These are phyloP conservation scores for Exophiala lecanii-corni DNA, from an alignment of 2,329 filamentous ascomycete species.

Conservation along the genomic window DNA sequence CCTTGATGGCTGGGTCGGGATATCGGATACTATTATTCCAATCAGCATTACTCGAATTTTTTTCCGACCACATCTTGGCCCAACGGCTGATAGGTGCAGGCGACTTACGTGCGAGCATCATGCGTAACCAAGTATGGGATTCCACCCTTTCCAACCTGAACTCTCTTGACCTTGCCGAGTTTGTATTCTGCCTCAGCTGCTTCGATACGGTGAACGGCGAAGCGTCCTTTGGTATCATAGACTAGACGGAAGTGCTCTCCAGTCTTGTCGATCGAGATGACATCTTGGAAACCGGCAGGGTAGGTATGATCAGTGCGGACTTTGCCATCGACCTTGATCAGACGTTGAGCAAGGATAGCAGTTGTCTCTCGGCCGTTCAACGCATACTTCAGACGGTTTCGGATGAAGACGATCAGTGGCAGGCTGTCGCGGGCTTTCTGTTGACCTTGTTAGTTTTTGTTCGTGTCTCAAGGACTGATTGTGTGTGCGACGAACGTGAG, in stretches of 20 bases:
- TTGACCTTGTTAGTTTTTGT: slow-evolving; percentile 55
- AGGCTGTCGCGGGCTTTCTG: slow-evolving; percentile 95
- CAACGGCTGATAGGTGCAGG: slow-evolving; percentile 99
- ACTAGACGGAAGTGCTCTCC: slow-evolving; percentile 99
- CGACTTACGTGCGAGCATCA: slow-evolving; percentile 99
- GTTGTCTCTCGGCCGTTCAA: slow-evolving; percentile 98
- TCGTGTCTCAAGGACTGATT: neutral
- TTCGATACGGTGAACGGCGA: slow-evolving; percentile 99
- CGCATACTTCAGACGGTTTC: slow-evolving; percentile 92
- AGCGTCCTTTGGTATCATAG: slow-evolving; percentile 99
- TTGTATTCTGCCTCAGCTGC: slow-evolving; percentile 99
- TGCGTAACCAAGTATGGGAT: slow-evolving; percentile 99
- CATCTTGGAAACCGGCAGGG: slow-evolving; percentile 98
- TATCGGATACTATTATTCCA: slow-evolving; percentile 81
- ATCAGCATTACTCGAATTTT: slow-evolving; percentile 38
- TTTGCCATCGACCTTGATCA: slow-evolving; percentile 99
- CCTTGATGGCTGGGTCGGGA: slow-evolving; percentile 96
- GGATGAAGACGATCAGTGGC: slow-evolving; percentile 97
- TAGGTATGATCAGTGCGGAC: slow-evolving; percentile 98
- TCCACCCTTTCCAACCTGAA: slow-evolving; percentile 98
- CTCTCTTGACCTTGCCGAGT: slow-evolving; percentile 99
- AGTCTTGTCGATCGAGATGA: slow-evolving; percentile 99
- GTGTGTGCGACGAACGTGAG: slow-evolving; percentile 37
- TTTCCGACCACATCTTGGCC: slow-evolving; percentile 87
- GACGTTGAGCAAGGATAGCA: slow-evolving; percentile 98